Conservation (phyloP, 129 eudicot genomes). For the Artemisia argyi region DNA sequence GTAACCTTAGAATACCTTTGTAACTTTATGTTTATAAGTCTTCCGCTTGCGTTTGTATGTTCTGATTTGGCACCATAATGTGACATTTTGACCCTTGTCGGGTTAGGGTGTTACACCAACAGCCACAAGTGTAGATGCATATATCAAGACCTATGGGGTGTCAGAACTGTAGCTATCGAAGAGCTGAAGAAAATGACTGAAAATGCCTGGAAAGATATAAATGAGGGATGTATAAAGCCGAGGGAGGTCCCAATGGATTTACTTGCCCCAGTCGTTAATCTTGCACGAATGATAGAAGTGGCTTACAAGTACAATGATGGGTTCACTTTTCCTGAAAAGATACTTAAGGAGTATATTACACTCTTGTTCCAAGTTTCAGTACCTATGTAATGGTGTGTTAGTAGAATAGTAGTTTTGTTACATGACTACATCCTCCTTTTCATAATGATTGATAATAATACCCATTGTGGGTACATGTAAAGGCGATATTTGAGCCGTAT, state of each 20-base stretch:
- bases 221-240: neutral
- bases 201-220: neutral
- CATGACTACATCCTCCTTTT: too few relatives aligned
- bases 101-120: too few relatives aligned
- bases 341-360: neutral
- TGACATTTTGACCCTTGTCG: too few relatives aligned
- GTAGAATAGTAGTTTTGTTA: too few relatives aligned
- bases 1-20: too few relatives aligned
- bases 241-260: neutral
- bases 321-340: neutral
- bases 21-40: too few relatives aligned
- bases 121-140: neutral
- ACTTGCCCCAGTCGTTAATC: neutral
- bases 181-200: neutral
- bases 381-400: neutral
- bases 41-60: too few relatives aligned
- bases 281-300: slow-evolving; percentile 1
- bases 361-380: neutral
- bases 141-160: neutral
- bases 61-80: too few relatives aligned
- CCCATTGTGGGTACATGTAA: too few relatives aligned
- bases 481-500: too few relatives aligned
- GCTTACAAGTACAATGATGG: neutral
- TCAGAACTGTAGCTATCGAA: neutral
- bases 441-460: too few relatives aligned